Evolutionary conservation across 2,329 filamentous ascomycete species (phyloP).

Genomic region (Aspergillus candidus): DNA sequence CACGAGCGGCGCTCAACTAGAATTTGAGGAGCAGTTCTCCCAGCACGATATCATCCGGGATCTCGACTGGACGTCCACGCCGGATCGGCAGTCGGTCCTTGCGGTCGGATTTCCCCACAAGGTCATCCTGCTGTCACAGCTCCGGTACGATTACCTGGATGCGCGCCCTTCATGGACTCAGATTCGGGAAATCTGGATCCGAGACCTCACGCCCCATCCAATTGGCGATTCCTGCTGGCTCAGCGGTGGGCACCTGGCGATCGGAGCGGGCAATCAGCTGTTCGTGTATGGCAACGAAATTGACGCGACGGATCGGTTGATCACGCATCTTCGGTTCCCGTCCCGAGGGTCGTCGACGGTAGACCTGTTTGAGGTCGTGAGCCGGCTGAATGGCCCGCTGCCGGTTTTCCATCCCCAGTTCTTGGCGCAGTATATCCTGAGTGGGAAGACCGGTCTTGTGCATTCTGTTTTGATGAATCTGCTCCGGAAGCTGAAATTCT

Average conservation of each 20-base stretch:
- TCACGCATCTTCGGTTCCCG: slow-evolving; percentile 50
- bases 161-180: slow-evolving; percentile 84
- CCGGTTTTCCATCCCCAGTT: slow-evolving; percentile 92
- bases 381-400: slow-evolving; percentile 76
- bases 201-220: slow-evolving; percentile 76
- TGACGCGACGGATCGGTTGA: slow-evolving; percentile 55
- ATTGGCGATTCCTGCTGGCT: slow-evolving; percentile 94
- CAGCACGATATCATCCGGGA: slow-evolving; percentile 71
- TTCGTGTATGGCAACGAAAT: slow-evolving; percentile 78
- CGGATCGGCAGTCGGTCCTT: slow-evolving; percentile 79
- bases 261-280: slow-evolving; percentile 86
- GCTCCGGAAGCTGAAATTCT: slow-evolving; percentile 72
- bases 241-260: slow-evolving; percentile 72
- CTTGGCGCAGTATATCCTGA: slow-evolving; percentile 75
- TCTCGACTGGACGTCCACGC: slow-evolving; percentile 89
- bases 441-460: slow-evolving; percentile 67
- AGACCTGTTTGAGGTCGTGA: slow-evolving; percentile 76
- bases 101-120: slow-evolving; percentile 89
- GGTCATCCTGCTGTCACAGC: slow-evolving; percentile 74
- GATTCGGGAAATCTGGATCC: slow-evolving; percentile 74
- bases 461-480: slow-evolving; percentile 67
- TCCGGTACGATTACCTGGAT: slow-evolving; percentile 87
- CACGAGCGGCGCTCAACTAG: slow-evolving; percentile 70
- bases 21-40: slow-evolving; percentile 71
- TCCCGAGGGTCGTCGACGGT: slow-evolving; percentile 46